Percentiles rank a stretch among this genome's conserved stretches.
phyloP scores from a whole-genome alignment of 73 alveolate species.

The Blepharisma japonicum region DNA sequence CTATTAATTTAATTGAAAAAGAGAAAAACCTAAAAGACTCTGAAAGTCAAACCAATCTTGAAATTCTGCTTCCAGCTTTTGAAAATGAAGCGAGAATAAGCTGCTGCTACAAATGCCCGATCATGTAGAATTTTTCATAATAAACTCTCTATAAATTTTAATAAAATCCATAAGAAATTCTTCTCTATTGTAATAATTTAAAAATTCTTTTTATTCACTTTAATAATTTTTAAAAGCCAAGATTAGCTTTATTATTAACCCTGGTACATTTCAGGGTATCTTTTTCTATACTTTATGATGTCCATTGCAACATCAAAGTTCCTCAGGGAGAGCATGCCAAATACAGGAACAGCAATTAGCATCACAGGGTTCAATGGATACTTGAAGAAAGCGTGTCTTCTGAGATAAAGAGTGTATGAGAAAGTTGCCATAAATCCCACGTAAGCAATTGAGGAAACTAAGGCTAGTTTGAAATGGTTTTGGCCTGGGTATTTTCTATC shows the following conservation, averaged over 20 bases:
- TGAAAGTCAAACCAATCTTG: too few relatives aligned
- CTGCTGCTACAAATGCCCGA: too few relatives aligned
- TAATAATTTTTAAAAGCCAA: too few relatives aligned
- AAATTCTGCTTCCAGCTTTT: too few relatives aligned
- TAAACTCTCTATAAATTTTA: too few relatives aligned
- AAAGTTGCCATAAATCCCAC: neutral
- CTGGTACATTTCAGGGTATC: conserved; percentile 35
- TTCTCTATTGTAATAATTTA: too few relatives aligned
- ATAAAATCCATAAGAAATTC: too few relatives aligned
- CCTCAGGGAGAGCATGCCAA: conserved; percentile 6
- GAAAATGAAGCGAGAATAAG: too few relatives aligned
- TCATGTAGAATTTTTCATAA: too few relatives aligned
- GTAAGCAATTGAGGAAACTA: neutral
- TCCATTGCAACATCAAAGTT: conserved; percentile 17
- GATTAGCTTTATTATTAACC: neutral
- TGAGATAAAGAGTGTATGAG: conserved; percentile 5
- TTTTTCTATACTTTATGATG: neutral
- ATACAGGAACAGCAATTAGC: conserved; percentile 9
- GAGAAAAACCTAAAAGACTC: too few relatives aligned
- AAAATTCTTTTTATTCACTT: too few relatives aligned
- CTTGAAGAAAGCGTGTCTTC: conserved; percentile 25
- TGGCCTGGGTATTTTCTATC: conserved; percentile 35
- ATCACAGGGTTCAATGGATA: neutral
- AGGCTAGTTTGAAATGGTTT: neutral
- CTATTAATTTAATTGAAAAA: too few relatives aligned